Evolutionary conservation across 2,329 filamentous ascomycete species (phyloP).

Genomic region (Tolypocladium album): DNA sequence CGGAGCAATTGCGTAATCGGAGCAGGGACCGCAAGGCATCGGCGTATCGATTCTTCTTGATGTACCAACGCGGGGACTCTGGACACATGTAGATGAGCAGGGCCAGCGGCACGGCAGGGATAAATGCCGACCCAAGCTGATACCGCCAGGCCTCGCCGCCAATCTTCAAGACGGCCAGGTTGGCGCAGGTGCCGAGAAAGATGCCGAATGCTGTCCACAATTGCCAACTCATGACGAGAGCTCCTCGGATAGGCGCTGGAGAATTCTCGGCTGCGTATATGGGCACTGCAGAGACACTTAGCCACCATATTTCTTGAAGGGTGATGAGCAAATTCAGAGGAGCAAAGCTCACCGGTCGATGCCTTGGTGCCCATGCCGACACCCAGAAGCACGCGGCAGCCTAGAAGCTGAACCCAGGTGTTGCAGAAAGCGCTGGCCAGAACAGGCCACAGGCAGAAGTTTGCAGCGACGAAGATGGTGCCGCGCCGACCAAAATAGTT

Average conservation of each 20-base stretch:
- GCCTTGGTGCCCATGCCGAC: conserved; percentile 70
- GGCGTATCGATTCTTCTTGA: conserved; percentile 53
- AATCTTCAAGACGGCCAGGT: conserved; percentile 34
- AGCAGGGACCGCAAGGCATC: conserved; percentile 48
- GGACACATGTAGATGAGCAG: conserved; percentile 55
- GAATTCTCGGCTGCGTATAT: conserved; percentile 68
- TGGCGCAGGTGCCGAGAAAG: conserved; percentile 49
- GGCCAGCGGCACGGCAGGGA: conserved; percentile 45
- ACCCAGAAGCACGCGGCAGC: conserved; percentile 61
- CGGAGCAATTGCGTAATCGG: conserved; percentile 38
- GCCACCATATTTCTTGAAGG: too few species aligned
- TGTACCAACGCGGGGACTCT: conserved; percentile 54
- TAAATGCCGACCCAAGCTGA: conserved; percentile 54
- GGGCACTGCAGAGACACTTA: conserved; percentile 36
- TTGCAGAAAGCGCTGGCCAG: conserved; percentile 63
- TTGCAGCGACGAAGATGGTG: conserved; percentile 61
- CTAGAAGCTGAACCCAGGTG: conserved; percentile 61
- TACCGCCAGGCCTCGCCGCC: conserved; percentile 43
- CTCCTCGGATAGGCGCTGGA: conserved; percentile 59
- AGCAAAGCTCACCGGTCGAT: conserved; percentile 34
- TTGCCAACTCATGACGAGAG: conserved; percentile 75
- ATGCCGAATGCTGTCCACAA: conserved; percentile 56
- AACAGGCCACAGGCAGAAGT: conserved; percentile 59
- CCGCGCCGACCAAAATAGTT: conserved; percentile 31
- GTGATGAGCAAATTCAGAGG: too few species aligned